Conservation (phyloP, 768 basidiomycete genomes). For the Fomitopsis serialis region DNA sequence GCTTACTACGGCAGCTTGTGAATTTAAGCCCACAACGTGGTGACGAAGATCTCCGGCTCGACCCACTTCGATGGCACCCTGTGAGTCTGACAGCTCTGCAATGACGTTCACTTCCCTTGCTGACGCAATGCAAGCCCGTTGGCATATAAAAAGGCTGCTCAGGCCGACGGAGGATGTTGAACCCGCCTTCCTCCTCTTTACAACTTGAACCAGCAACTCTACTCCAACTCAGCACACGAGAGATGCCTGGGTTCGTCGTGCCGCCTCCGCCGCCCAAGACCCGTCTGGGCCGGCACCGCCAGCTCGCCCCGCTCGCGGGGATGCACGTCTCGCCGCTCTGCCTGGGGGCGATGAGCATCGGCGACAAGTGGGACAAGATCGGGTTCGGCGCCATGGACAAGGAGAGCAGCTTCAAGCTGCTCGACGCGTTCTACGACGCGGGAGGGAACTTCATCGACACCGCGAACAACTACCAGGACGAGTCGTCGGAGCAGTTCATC, state of each 20-base stretch:
- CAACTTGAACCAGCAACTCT: no score
- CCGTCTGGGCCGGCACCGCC: constrained; percentile 30
- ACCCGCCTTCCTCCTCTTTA: no score
- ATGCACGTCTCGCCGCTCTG: constrained; percentile 44
- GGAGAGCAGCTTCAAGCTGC: constrained; percentile 35
- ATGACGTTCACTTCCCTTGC: no score
- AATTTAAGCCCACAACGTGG: no score
- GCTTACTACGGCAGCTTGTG: no score
- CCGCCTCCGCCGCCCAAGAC: constrained; percentile 17
- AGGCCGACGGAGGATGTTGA: no score
- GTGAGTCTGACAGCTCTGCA: no score
- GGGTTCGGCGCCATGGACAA: constrained; percentile 44
- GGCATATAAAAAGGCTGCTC: no score
- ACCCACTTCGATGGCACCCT: no score
- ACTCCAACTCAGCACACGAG: no score
- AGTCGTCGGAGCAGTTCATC: constrained; percentile 27
- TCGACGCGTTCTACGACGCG: constrained; percentile 39
- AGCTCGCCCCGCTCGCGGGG: constrained; percentile 34
- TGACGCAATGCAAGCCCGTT: no score
- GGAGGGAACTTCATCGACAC: constrained; percentile 50
- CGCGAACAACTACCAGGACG: constrained; percentile 31
- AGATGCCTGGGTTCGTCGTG: constrained; percentile 1
- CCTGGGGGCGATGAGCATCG: constrained; percentile 46
- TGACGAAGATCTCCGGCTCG: no score
- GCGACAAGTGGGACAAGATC: constrained; percentile 36